Base-by-base conservation (phyloP, 2,329 filamentous ascomycete species). In the Ophidiomyces ophidiicola region DNA sequence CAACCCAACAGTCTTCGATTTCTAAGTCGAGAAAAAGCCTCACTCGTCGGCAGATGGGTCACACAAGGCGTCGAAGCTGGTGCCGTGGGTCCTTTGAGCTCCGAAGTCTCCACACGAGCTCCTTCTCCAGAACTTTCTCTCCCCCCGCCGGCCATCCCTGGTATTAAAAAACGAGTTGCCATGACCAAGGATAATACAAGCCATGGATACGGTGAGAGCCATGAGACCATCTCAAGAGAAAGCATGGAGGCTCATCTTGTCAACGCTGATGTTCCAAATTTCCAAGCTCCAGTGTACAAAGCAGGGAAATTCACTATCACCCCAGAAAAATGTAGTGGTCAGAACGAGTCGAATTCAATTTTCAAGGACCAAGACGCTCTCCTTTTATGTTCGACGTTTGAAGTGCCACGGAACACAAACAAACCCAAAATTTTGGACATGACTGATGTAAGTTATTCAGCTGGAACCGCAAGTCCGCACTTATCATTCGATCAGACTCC, bases 11-110 rank as follows among this genome's bases (percentile, higher is more conserved):
- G 20, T 3, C 53, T 57, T 39, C 49, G 48, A 21, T 56, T 46
- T 26, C 32, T 58, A 7, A 50, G 48, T 5, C 33, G 43, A 1
- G 53, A 57, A 32, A 57, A 57, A 30, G 50, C 43, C 5, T 51
- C 50, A 10, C 46, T 48, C 26, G 55, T 58, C 7, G 48, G 51
- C 31, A 41, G 51, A 32, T 58, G 55, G 55, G 53, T 56, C 23
- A 36, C 43, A 8, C 50, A 56, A 15, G 45, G 50, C 2, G 32
- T 47, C 32, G 43, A 46, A 20, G 46, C 48, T 14, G 53, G 46
- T 5, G 43, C 42, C 11, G 33, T 45, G 23, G 40, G 36, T 3
- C 14, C 25, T 6, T 32, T 32, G 15, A 42, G 23, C 15, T 31
- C 36, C 24, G 39, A 46, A 17, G 34, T 33, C 8, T 32, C 21